Percentiles rank a stretch among this genome's conserved stretches.
These are phyloP conservation scores for Salvia sclarea DNA, from an alignment of 305 asterid species.

Conservation along the genomic window DNA sequence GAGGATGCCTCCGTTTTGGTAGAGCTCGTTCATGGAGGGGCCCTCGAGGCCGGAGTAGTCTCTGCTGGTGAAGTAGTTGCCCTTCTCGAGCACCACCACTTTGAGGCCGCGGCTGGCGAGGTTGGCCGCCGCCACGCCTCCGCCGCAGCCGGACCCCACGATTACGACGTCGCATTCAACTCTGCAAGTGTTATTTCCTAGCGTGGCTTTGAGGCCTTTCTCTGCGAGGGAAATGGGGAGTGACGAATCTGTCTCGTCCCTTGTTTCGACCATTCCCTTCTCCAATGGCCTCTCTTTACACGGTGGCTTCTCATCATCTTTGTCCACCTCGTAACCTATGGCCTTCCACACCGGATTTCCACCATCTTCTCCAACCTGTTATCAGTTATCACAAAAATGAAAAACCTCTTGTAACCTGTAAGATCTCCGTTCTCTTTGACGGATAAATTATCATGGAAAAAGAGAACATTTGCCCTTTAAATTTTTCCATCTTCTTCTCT, in stretches of 20 bases:
- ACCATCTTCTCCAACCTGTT: slow-evolving; percentile 57
- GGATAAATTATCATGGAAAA: too few species aligned
- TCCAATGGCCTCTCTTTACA: slow-evolving; percentile 53
- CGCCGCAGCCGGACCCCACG: slow-evolving; percentile 91
- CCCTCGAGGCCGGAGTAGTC: slow-evolving; percentile 83
- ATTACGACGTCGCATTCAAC: slow-evolving; percentile 76
- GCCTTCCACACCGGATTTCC: slow-evolving; percentile 77
- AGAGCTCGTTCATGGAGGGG: slow-evolving; percentile 64
- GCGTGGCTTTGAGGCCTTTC: slow-evolving; percentile 56
- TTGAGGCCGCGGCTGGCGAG: slow-evolving; percentile 67
- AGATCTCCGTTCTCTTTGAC: too few species aligned
- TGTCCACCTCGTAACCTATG: slow-evolving; percentile 61
- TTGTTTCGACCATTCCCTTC: slow-evolving; percentile 68
- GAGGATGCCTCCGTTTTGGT: slow-evolving; percentile 69
- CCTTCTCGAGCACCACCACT: slow-evolving; percentile 82
- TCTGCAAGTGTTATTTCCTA: slow-evolving; percentile 36
- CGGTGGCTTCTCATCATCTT: slow-evolving; percentile 20
- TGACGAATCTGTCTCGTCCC: slow-evolving; percentile 45
- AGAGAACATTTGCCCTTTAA: too few species aligned
- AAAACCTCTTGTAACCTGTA: too few species aligned
- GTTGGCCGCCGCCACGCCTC: slow-evolving; percentile 85
- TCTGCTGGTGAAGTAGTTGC: slow-evolving; percentile 58
- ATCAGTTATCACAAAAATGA: too few species aligned
- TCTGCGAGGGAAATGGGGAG: slow-evolving; percentile 40
- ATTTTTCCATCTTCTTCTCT: too few species aligned